A percentile compares a stretch with the other conserved stretches of the same genome.
Evolutionary conservation across 2,329 filamentous ascomycete genomes (phyloP).

Genomic region (Cordyceps fumosorosea): DNA sequence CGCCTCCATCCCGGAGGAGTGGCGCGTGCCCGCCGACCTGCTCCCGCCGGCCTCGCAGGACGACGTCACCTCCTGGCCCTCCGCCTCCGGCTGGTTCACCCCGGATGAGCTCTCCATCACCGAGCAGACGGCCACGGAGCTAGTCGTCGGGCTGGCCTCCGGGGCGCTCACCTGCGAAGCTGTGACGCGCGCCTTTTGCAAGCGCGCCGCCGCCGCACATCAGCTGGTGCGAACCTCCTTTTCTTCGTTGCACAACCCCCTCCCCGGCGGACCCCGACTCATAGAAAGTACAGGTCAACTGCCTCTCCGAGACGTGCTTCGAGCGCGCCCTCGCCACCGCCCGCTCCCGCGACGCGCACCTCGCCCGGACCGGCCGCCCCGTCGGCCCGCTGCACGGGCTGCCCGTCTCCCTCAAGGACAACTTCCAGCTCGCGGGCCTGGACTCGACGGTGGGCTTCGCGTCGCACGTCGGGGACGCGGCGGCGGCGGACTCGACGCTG

Average conservation of each 20-base stretch:
- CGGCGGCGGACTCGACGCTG: slow-evolving; percentile 33
- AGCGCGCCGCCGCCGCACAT: slow-evolving; percentile 48
- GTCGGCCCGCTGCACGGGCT: slow-evolving; percentile 60
- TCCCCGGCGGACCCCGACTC: too few relatives aligned
- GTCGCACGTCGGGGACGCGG: slow-evolving; percentile 53
- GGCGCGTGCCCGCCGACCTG: slow-evolving; percentile 46
- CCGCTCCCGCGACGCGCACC: slow-evolving; percentile 40
- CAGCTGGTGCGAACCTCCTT: slow-evolving; percentile 41
- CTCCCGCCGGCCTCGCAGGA: slow-evolving; percentile 47
- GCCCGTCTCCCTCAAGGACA: slow-evolving; percentile 63
- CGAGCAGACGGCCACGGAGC: slow-evolving; percentile 32
- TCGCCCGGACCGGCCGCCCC: slow-evolving; percentile 38
- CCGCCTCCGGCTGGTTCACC: slow-evolving; percentile 53
- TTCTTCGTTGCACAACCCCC: too few relatives aligned
- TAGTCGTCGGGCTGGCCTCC: slow-evolving; percentile 32
- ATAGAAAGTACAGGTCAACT: slow-evolving; percentile 35
- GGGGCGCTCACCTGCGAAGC: slow-evolving; percentile 32
- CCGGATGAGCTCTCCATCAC: slow-evolving; percentile 41
- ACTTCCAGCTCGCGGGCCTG: slow-evolving; percentile 55
- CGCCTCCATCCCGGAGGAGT: slow-evolving; percentile 50
- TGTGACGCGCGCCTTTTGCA: slow-evolving; percentile 46
- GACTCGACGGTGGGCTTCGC: slow-evolving; percentile 60
- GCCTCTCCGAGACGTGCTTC: slow-evolving; percentile 49
- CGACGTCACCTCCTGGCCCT: slow-evolving; percentile 51
- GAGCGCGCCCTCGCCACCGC: slow-evolving; percentile 44